These are phyloP conservation scores for Poteriospumella lacustris DNA, from an alignment of 108 stramenopile species.

Conservation along the genomic window DNA sequence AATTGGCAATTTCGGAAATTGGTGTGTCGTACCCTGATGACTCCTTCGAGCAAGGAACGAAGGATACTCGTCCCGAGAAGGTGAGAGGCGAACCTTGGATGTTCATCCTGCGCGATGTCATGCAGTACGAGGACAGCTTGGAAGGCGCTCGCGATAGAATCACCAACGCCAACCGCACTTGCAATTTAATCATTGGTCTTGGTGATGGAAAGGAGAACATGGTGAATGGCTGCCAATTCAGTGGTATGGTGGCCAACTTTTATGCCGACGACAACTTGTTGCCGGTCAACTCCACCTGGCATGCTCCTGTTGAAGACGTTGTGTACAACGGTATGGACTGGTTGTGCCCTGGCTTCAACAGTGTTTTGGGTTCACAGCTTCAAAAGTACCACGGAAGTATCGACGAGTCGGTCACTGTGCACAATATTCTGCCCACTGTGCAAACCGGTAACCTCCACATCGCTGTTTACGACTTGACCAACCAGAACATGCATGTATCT, in stretches of 20 bases:
- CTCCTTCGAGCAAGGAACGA: constrained; percentile 34
- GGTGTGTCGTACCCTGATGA: constrained; percentile 37
- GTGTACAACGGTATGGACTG: constrained; percentile 34
- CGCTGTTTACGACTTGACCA: constrained; percentile 31
- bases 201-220: constrained; percentile 27
- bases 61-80: constrained; percentile 28
- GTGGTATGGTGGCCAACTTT: not conserved
- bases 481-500: constrained; percentile 2
- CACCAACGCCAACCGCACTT: constrained; percentile 14
- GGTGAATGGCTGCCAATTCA: constrained; percentile 27
- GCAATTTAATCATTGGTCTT: constrained; percentile 30
- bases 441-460: constrained; percentile 32
- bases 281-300: constrained; percentile 34
- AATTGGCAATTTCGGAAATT: constrained; percentile 33
- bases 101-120: constrained; percentile 32
- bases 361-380: constrained; percentile 16
- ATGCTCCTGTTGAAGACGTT: constrained; percentile 21
- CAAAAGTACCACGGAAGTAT: not conserved
- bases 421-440: not conserved
- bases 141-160: constrained; percentile 6
- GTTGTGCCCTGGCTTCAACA: constrained; percentile 26
- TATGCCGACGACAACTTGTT: constrained; percentile 10
- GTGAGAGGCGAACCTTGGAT: constrained; percentile 35
- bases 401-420: not conserved
- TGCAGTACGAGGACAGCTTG: constrained; percentile 27